A percentile compares a stretch with the other conserved stretches of the same genome.
Conservation (phyloP, 1,284 basidiomycete genomes). For the Heterobasidion parviporum region DNA sequence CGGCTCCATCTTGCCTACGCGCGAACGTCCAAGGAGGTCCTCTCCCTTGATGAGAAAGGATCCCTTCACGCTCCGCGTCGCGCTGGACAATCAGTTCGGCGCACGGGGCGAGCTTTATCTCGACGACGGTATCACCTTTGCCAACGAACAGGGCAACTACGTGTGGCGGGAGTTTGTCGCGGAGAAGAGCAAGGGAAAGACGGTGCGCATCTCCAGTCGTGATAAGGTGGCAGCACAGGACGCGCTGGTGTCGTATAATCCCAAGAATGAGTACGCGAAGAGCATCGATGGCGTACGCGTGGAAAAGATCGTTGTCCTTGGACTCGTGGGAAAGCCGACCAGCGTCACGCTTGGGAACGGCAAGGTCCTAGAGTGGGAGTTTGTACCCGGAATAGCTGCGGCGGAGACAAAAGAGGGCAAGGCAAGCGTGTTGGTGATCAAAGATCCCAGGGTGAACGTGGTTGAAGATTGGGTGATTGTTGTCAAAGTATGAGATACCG, state of each 20-base stretch:
- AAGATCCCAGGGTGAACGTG: conserved; percentile 69
- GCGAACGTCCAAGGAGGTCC: conserved; percentile 81
- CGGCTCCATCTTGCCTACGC: conserved; percentile 84
- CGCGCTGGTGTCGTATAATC: conserved; percentile 36
- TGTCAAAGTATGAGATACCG: conserved; percentile 14
- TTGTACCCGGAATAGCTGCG: conserved; percentile 38
- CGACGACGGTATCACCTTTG: conserved; percentile 89
- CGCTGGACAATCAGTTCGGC: conserved; percentile 55
- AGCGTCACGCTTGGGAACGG: conserved; percentile 50
- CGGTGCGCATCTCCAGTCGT: conserved; percentile 40
- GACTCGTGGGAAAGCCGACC: conserved; percentile 55
- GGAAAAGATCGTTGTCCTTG: conserved; percentile 76
- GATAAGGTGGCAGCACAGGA: conserved; percentile 45
- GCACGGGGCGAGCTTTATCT: conserved; percentile 88
- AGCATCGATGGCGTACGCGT: conserved; percentile 63
- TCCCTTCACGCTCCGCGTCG: conserved; percentile 88
- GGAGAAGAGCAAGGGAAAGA: conserved; percentile 32
- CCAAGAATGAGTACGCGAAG: conserved; percentile 62
- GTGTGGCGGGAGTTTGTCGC: conserved; percentile 78
- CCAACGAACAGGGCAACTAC: conserved; percentile 71
- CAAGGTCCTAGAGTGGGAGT: conserved; percentile 50
- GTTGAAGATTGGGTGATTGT: conserved; percentile 66
- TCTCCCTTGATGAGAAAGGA: conserved; percentile 86
- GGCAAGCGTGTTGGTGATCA: conserved; percentile 65
- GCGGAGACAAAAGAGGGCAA: conserved; percentile 46